A percentile compares a stretch with the other conserved stretches of the same genome.
Conservation (phyloP, 2,329 filamentous ascomycete species). For the Beauveria varroae region DNA sequence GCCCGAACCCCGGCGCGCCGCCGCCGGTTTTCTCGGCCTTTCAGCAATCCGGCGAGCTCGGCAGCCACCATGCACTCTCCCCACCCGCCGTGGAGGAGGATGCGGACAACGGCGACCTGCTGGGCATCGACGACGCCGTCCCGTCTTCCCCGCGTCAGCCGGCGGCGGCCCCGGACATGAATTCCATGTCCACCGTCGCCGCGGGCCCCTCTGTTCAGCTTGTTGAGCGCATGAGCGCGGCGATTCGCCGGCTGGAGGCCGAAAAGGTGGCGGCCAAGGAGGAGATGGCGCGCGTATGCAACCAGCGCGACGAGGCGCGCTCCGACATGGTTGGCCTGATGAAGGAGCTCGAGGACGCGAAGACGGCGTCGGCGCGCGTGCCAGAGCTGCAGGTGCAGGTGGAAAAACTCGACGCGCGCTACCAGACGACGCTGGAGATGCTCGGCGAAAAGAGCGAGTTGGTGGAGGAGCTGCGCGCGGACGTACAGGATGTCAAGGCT, state of each 20-base stretch:
- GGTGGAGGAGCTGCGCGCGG: conserved; percentile 82
- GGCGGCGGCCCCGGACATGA: conserved; percentile 69
- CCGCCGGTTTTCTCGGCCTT: conserved; percentile 40
- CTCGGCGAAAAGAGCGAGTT: conserved; percentile 94
- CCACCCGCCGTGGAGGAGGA: not conserved
- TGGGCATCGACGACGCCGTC: conserved; percentile 37
- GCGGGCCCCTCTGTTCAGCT: conserved; percentile 91
- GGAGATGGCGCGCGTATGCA: conserved; percentile 69
- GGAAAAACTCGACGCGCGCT: conserved; percentile 62
- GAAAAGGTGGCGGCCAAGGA: conserved; percentile 87
- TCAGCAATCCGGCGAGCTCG: conserved; percentile 28
- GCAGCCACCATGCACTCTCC: not conserved
- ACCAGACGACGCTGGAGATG: conserved; percentile 89
- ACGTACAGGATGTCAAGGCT: conserved; percentile 87
- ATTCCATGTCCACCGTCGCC: conserved; percentile 81
- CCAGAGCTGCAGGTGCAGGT: conserved; percentile 61
- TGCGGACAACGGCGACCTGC: conserved; percentile 20
- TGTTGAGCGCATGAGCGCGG: conserved; percentile 91
- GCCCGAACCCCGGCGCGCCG: conserved; percentile 31
- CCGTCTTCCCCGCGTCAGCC: conserved; percentile 40
- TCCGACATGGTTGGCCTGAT: conserved; percentile 85
- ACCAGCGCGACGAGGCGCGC: conserved; percentile 89
- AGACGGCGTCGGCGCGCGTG: conserved; percentile 51
- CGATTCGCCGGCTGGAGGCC: conserved; percentile 81
- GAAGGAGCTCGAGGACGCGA: conserved; percentile 72